These are phyloP conservation scores for Lumnitzera littorea DNA, from an alignment of 345 rosid genomes.

Conservation along the genomic window DNA sequence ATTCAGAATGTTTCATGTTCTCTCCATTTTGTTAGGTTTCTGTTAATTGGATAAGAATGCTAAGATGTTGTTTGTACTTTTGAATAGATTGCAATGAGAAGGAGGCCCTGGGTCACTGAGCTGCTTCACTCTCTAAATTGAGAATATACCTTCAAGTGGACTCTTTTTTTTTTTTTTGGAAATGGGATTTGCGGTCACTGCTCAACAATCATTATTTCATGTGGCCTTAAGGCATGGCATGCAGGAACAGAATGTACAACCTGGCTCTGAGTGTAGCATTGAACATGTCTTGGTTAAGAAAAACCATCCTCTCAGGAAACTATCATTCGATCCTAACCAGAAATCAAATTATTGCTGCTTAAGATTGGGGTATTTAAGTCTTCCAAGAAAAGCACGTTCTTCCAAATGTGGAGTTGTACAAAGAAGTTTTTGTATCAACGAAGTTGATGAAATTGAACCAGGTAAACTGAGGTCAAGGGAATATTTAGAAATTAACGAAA, in stretches of 20 bases:
- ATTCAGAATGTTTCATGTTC: too few species aligned
- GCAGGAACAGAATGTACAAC: slow-evolving; percentile 17
- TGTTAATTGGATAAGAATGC: too few species aligned
- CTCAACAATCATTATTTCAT: slow-evolving; percentile 28
- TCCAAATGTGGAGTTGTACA: slow-evolving; percentile 26
- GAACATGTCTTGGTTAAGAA: slow-evolving; percentile 8
- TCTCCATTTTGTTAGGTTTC: too few species aligned
- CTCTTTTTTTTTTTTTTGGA: background rate
- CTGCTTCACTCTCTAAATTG: background rate
- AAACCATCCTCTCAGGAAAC: slow-evolving; percentile 5
- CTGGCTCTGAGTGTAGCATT: slow-evolving; percentile 10
- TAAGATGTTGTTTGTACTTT: too few species aligned
- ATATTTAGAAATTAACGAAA: slow-evolving; percentile 10
- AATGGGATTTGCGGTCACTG: slow-evolving; percentile 35
- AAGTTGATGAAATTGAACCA: slow-evolving; percentile 28
- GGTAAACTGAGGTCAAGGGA: slow-evolving; percentile 33
- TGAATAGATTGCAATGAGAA: too few species aligned
- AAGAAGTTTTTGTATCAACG: slow-evolving; percentile 29
- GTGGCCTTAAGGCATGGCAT: slow-evolving; percentile 19
- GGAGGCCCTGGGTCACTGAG: too few species aligned
- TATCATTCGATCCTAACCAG: slow-evolving; percentile 7
- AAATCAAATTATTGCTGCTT: background rate
- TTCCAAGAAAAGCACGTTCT: slow-evolving; percentile 15
- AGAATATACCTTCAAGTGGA: background rate
- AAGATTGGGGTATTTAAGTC: slow-evolving; percentile 17